Percentiles rank a stretch among this genome's conserved stretches.
Evolutionary conservation across 768 basidiomycete species (phyloP).

Genomic region (Phaeolepiota aurea): DNA sequence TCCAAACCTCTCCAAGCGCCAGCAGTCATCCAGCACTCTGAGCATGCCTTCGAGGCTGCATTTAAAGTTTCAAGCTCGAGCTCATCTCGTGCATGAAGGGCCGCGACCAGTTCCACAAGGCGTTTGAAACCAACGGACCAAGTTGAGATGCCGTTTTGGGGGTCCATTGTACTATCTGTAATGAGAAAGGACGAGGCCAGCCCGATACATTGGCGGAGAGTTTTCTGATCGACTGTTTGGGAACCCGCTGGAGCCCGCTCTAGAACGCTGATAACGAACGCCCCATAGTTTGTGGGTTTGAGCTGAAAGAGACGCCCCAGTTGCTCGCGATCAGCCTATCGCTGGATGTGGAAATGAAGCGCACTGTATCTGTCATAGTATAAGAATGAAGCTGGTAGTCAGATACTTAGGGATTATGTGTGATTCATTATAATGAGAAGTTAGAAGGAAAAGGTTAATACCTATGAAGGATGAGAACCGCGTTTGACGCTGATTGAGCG

Average conservation of each 20-base stretch:
- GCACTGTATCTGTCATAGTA: too few species aligned
- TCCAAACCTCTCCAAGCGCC: slow-evolving; percentile 63
- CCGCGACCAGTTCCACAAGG: slow-evolving; percentile 65
- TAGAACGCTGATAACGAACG: slow-evolving; percentile 50
- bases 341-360: too few species aligned
- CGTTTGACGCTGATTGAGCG: too few species aligned
- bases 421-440: too few species aligned
- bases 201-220: slow-evolving; percentile 55
- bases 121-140: slow-evolving; percentile 65
- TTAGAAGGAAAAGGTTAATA: too few species aligned
- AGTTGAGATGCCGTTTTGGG: slow-evolving; percentile 42
- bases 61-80: slow-evolving; percentile 73
- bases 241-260: slow-evolving; percentile 19
- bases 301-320: too few species aligned
- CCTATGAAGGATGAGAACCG: too few species aligned
- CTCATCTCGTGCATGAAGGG: slow-evolving; percentile 57
- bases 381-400: too few species aligned
- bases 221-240: slow-evolving; percentile 46
- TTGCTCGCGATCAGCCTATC: too few species aligned
- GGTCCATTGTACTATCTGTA: slow-evolving; percentile 62
- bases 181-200: slow-evolving; percentile 76
- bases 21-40: slow-evolving; percentile 74
- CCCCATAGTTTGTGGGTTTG: slow-evolving; percentile 46
- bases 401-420: too few species aligned
- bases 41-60: slow-evolving; percentile 61